Percentiles rank a stretch among this genome's conserved stretches.
phyloP scores from a whole-genome alignment of 2,329 filamentous ascomycete genomes.

The Fusarium buharicum region DNA sequence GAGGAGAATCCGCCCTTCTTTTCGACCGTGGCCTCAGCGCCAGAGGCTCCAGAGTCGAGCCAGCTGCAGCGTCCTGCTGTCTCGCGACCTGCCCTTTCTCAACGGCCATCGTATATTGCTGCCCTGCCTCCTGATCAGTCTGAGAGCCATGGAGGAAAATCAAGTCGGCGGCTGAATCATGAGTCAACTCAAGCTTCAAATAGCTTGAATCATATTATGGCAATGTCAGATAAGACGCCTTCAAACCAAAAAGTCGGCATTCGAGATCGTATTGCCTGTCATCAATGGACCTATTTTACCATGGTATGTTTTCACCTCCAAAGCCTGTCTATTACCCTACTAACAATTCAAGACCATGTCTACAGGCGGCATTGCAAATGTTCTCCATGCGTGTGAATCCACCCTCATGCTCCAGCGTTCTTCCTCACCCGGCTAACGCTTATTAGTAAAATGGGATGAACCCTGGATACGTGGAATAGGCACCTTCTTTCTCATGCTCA shows the following conservation, averaged over 20 bases:
- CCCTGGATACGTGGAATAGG: constrained; percentile 69
- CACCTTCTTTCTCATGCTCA: constrained; percentile 69
- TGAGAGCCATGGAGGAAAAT: constrained; percentile 2
- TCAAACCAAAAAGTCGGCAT: constrained; percentile 54
- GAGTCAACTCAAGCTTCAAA: constrained; percentile 28
- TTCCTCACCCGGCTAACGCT: background rate
- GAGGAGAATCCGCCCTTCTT: constrained; percentile 50
- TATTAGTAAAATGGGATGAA: constrained; percentile 50
- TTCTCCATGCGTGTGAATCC: constrained; percentile 54
- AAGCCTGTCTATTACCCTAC: background rate
- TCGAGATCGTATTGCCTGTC: constrained; percentile 62
- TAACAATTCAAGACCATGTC: constrained; percentile 54
- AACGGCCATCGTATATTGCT: constrained; percentile 34
- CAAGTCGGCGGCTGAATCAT: constrained; percentile 21
- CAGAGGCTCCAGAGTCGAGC: constrained; percentile 3
- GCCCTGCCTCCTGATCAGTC: constrained; percentile 16
- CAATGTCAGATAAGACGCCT: constrained; percentile 44
- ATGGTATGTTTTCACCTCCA: constrained; percentile 47
- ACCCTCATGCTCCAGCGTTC: background rate
- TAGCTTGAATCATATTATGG: constrained; percentile 51
- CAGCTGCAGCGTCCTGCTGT: constrained; percentile 1
- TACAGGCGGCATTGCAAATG: constrained; percentile 66
- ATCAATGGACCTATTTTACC: constrained; percentile 82
- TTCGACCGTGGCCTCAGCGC: constrained; percentile 22
- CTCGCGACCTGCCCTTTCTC: constrained; percentile 27